phyloP scores from a whole-genome alignment of 805 yeast species.

The Kluyveromyces dobzhanskii region DNA sequence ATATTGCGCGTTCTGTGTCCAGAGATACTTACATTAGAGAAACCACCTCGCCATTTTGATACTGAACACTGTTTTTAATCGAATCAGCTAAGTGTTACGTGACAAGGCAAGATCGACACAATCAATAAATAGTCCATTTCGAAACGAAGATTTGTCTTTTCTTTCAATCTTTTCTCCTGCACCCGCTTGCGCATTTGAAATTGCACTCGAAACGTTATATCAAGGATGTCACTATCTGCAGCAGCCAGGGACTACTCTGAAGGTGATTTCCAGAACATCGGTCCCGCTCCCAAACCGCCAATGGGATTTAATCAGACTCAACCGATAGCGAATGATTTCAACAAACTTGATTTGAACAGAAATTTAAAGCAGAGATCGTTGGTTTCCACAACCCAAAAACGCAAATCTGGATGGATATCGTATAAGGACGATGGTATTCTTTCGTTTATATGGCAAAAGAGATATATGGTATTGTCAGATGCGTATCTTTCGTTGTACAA shows the following conservation, averaged over 20 bases:
- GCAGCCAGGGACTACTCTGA: constrained; percentile 37
- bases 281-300: constrained; percentile 51
- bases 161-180: too few species aligned
- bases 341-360: constrained; percentile 24
- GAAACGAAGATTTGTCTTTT: too few species aligned
- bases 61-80: too few species aligned
- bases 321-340: constrained; percentile 29
- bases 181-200: too few species aligned
- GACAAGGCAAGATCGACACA: too few species aligned
- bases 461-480: constrained; percentile 72
- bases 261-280: constrained; percentile 44
- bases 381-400: constrained; percentile 13
- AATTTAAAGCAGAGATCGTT: constrained; percentile 3
- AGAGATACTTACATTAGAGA: too few species aligned
- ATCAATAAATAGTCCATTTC: too few species aligned
- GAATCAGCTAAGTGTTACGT: too few species aligned
- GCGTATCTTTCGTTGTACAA: constrained; percentile 68
- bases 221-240: constrained; percentile 36
- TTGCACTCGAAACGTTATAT: too few species aligned
- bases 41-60: too few species aligned
- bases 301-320: constrained; percentile 30
- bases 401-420: constrained; percentile 69
- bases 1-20: too few species aligned
- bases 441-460: constrained; percentile 87
- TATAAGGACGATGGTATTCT: constrained; percentile 88